Conservation (phyloP, 2,329 filamentous ascomycete species). For the Pseudogymnoascus sp. region DNA sequence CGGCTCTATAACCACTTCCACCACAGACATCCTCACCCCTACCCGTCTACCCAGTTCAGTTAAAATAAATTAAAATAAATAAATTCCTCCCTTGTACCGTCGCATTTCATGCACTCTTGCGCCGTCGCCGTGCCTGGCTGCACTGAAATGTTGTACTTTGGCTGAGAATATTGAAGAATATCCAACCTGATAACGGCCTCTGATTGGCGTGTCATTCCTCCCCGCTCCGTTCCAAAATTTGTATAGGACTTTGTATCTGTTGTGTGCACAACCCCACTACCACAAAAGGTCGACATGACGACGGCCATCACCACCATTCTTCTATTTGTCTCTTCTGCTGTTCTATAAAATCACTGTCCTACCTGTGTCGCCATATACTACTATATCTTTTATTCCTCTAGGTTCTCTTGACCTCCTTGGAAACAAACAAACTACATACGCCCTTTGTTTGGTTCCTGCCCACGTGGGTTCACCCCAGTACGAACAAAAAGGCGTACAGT, state of each 20-base stretch:
- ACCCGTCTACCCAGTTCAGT: background rate
- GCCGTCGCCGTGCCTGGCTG: background rate
- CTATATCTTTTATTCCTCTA: background rate
- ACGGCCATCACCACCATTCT: background rate
- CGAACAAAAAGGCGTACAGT: background rate
- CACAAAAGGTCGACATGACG: conserved; percentile 4
- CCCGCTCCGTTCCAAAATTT: background rate
- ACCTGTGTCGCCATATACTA: background rate
- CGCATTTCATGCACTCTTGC: background rate
- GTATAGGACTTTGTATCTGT: background rate
- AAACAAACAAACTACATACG: background rate
- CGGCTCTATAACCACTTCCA: background rate
- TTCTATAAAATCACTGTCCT: background rate
- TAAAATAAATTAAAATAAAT: background rate
- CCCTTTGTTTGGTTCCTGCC: background rate
- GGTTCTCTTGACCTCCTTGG: background rate
- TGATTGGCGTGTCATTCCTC: background rate
- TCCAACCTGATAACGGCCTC: background rate
- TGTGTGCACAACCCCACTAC: conserved; percentile 4
- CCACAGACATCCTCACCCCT: background rate
- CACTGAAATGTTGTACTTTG: background rate
- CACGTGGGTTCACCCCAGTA: background rate
- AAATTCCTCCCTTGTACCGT: background rate
- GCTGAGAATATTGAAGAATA: background rate
- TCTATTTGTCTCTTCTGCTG: background rate